A percentile compares a stretch with the other conserved stretches of the same genome.
phyloP scores from a whole-genome alignment of 2,329 filamentous ascomycete species.

The Penicillium verrucosum region DNA sequence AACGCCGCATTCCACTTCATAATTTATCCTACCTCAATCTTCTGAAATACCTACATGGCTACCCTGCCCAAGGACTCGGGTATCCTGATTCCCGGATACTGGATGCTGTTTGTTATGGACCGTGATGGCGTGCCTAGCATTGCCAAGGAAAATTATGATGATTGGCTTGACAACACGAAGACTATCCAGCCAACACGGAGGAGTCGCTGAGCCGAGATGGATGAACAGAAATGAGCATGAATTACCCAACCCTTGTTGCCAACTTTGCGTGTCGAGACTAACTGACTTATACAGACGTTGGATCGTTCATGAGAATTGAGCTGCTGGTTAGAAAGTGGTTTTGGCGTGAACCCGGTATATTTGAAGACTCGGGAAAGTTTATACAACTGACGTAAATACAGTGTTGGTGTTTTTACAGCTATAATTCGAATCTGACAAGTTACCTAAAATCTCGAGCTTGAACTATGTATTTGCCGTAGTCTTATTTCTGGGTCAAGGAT shows the following conservation, averaged over 20 bases:
- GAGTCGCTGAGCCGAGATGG: not conserved
- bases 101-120: constrained; percentile 51
- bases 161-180: not conserved
- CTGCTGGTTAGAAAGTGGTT: not conserved
- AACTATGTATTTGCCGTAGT: not conserved
- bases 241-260: not conserved
- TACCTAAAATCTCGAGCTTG: not conserved
- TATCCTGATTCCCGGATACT: constrained; percentile 52
- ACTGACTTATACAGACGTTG: not conserved
- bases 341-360: not conserved
- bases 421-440: not conserved
- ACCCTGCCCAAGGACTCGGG: constrained; percentile 49
- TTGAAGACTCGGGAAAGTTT: not conserved
- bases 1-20: constrained; percentile 51
- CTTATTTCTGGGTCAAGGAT: too few relatives aligned
- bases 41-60: not conserved
- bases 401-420: not conserved
- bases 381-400: not conserved
- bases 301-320: not conserved
- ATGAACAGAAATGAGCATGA: not conserved
- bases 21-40: not conserved
- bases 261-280: not conserved
- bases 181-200: not conserved
- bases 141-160: constrained; percentile 7
- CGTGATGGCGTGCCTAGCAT: not conserved